These are phyloP conservation scores for Sparassis latifolia DNA, from an alignment of 1,284 basidiomycete genomes.

Conservation along the genomic window DNA sequence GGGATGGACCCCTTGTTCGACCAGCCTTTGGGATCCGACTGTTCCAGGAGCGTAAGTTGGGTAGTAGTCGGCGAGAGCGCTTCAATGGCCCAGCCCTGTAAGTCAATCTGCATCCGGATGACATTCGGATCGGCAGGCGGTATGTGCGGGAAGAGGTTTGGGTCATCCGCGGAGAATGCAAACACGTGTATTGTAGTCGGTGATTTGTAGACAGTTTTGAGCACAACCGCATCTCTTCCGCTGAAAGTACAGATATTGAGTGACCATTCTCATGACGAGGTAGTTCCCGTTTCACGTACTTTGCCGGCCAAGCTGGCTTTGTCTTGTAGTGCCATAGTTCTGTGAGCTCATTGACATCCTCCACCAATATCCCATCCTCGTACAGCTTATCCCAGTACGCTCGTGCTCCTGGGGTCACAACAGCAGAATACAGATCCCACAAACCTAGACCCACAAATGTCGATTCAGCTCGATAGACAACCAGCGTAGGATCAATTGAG, in stretches of 20 bases:
- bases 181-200: slow-evolving; percentile 94
- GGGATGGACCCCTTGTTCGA: slow-evolving; percentile 93
- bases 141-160: slow-evolving; percentile 77
- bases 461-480: slow-evolving; percentile 95
- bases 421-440: slow-evolving; percentile 93
- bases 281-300: slow-evolving; percentile 44
- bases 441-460: slow-evolving; percentile 95
- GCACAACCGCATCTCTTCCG: slow-evolving; percentile 84
- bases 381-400: slow-evolving; percentile 88
- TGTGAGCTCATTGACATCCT: slow-evolving; percentile 89
- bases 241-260: slow-evolving; percentile 31
- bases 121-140: slow-evolving; percentile 68
- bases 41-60: slow-evolving; percentile 90
- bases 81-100: slow-evolving; percentile 97
- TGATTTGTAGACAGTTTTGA: slow-evolving; percentile 97
- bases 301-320: slow-evolving; percentile 86
- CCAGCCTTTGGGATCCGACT: slow-evolving; percentile 97
- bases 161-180: slow-evolving; percentile 90
- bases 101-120: slow-evolving; percentile 91
- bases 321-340: slow-evolving; percentile 89
- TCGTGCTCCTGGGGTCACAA: slow-evolving; percentile 79
- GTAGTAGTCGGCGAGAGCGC: slow-evolving; percentile 94
- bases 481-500: slow-evolving; percentile 94
- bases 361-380: slow-evolving; percentile 80
- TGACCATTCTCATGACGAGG: background rate